Conservation (phyloP, 345 rosid genomes). For the Hibiscus mutabilis region DNA sequence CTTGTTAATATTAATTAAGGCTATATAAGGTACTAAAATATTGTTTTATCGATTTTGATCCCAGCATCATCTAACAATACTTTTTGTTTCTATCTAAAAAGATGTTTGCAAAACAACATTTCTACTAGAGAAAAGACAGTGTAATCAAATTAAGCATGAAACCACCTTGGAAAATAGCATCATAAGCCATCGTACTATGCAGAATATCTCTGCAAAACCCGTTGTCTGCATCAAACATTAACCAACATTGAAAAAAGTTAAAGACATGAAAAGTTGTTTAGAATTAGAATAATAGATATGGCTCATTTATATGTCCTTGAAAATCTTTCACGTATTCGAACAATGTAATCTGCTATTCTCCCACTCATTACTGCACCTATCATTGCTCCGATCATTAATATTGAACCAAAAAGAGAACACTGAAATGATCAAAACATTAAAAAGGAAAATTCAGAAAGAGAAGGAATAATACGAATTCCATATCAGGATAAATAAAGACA, state of each 20-base stretch:
- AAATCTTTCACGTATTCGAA: slow-evolving; percentile 54
- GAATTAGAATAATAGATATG: neutral
- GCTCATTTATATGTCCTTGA: neutral
- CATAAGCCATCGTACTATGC: slow-evolving; percentile 56
- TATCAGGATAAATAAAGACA: neutral
- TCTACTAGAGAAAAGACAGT: neutral
- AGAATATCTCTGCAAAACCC: slow-evolving; percentile 60
- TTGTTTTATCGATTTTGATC: no score
- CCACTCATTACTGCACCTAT: slow-evolving; percentile 74
- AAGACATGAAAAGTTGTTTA: neutral
- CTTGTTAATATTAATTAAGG: neutral
- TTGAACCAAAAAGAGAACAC: slow-evolving; percentile 77
- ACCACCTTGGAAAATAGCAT: slow-evolving; percentile 53
- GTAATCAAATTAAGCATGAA: neutral
- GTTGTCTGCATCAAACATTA: slow-evolving; percentile 37
- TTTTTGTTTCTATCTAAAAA: neutral
- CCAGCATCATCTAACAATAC: no score
- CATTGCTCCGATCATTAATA: slow-evolving; percentile 76
- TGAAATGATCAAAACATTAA: slow-evolving; percentile 20
- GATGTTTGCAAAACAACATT: slow-evolving; percentile 1
- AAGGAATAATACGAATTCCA: no score
- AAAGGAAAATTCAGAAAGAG: neutral
- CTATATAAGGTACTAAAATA: neutral
- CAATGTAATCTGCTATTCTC: slow-evolving; percentile 51
- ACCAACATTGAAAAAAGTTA: neutral